Evolutionary conservation across 805 yeast species (phyloP).

Genomic region (Wickerhamiella dianesei): DNA sequence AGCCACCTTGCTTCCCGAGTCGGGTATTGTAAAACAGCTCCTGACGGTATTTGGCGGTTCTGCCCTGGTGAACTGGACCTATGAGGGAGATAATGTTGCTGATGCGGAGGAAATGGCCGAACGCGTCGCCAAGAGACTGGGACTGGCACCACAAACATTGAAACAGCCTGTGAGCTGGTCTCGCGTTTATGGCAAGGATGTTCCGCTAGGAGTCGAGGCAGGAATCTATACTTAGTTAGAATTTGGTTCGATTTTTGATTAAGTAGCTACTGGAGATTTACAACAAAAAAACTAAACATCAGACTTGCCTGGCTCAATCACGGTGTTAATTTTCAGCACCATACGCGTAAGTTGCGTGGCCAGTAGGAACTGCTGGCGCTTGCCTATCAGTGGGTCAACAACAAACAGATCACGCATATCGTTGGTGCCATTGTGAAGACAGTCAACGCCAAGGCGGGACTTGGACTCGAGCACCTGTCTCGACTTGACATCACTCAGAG

Average conservation of each 20-base stretch:
- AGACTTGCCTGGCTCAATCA: slow-evolving; percentile 68
- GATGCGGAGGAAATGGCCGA: slow-evolving; percentile 50
- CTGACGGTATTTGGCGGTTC: slow-evolving; percentile 12
- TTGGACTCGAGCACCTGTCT: slow-evolving; percentile 64
- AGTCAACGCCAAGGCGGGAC: slow-evolving; percentile 79
- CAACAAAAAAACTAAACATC: not conserved
- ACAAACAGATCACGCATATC: slow-evolving; percentile 92
- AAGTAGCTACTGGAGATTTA: too few relatives aligned
- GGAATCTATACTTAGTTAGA: slow-evolving; percentile 51
- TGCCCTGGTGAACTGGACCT: slow-evolving; percentile 42
- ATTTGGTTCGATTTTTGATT: not conserved
- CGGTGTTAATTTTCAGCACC: slow-evolving; percentile 95
- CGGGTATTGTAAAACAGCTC: slow-evolving; percentile 24
- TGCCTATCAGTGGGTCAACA: slow-evolving; percentile 93
- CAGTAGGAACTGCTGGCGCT: slow-evolving; percentile 84
- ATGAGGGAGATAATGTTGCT: slow-evolving; percentile 77
- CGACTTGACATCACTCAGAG: slow-evolving; percentile 70
- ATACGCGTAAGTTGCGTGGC: slow-evolving; percentile 97
- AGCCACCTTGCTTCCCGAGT: slow-evolving; percentile 21
- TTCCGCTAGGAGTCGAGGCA: slow-evolving; percentile 57
- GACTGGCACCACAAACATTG: slow-evolving; percentile 11
- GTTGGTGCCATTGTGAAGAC: slow-evolving; percentile 73
- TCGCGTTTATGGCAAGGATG: slow-evolving; percentile 68
- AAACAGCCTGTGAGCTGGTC: slow-evolving; percentile 61
- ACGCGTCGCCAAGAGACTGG: slow-evolving; percentile 24